Conservation (phyloP, 495 filamentous ascomycete species). For the Chaetomium tenue region DNA sequence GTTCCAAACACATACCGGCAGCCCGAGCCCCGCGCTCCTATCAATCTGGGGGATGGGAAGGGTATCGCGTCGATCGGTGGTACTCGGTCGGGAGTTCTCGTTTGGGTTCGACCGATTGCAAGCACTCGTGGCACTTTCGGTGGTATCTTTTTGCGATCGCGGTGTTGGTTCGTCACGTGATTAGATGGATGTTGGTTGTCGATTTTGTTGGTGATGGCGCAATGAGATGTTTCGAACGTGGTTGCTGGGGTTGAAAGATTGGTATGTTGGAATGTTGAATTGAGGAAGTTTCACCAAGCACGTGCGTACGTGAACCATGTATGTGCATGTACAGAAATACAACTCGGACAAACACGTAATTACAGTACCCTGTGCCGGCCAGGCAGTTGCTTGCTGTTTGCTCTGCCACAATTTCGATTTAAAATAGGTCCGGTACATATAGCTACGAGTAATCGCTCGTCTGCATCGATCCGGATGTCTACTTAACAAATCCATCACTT, state of each 20-base stretch:
- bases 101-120: not conserved
- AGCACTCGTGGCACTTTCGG: constrained; percentile 24
- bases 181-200: constrained; percentile 24
- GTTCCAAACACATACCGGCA: constrained; percentile 31
- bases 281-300: not conserved
- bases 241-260: constrained; percentile 5
- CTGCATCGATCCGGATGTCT: no score
- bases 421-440: no score
- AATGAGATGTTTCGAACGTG: not conserved
- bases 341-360: no score
- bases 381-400: no score
- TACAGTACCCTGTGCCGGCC: no score
- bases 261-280: not conserved
- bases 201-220: constrained; percentile 12
- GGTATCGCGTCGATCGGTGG: constrained; percentile 4
- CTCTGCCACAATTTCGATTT: no score
- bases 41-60: constrained; percentile 7
- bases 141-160: constrained; percentile 29
- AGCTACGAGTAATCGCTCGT: no score
- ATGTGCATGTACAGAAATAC: no score
- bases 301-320: not conserved
- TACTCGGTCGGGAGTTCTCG: not conserved
- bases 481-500: no score
- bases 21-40: constrained; percentile 27
- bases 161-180: constrained; percentile 41